phyloP scores from a whole-genome alignment of 148 eudicot species.

The Chenopodium quinoa region DNA sequence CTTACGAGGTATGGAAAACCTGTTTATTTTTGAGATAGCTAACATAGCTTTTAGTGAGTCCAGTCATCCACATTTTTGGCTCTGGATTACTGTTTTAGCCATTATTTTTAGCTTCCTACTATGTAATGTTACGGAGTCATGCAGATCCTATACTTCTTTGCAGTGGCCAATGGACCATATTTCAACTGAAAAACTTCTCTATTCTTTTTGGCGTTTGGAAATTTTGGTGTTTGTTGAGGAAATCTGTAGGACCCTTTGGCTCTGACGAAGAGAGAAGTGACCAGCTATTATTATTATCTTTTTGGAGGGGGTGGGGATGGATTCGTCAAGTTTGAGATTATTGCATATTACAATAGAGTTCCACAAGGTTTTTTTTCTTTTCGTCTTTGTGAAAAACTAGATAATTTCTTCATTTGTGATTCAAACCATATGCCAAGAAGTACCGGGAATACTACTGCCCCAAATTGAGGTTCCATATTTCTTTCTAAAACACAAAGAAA shows the following conservation, averaged over 20 bases:
- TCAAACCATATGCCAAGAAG: neutral
- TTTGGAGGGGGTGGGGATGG: too few species aligned
- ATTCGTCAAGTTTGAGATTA: too few species aligned
- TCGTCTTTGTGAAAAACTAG: neutral
- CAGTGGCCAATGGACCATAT: neutral
- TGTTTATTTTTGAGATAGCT: neutral
- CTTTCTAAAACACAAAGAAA: neutral
- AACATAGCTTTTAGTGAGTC: neutral
- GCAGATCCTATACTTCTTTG: neutral
- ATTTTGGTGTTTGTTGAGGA: neutral
- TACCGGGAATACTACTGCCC: neutral
- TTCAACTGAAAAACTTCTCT: neutral
- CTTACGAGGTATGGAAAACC: constrained; percentile 45
- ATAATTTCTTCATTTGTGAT: neutral
- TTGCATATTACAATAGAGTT: too few species aligned
- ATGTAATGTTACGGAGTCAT: neutral
- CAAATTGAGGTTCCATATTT: neutral
- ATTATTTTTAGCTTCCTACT: neutral
- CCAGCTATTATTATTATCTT: too few species aligned
- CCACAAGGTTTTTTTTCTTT: too few species aligned
- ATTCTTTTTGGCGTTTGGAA: neutral
- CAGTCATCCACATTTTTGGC: neutral
- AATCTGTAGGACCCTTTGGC: neutral
- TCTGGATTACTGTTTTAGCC: neutral
- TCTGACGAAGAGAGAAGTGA: too few species aligned